These are phyloP conservation scores for Bruguiera sexangula DNA, from an alignment of 345 rosid genomes.

Conservation along the genomic window DNA sequence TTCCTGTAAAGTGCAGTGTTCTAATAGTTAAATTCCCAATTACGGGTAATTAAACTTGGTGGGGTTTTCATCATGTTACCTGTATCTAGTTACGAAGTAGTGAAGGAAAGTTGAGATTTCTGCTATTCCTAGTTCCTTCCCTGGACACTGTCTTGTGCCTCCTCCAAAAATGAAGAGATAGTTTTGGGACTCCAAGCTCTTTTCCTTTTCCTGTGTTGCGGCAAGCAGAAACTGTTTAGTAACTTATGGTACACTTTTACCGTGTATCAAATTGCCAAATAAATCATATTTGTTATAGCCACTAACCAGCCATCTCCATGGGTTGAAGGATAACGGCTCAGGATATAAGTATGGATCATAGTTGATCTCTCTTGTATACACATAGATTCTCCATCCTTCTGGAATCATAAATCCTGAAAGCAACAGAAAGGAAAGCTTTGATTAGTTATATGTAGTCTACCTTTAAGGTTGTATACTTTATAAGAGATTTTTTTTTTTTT, in stretches of 20 bases:
- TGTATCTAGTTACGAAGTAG: constrained; percentile 81
- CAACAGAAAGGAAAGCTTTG: not conserved
- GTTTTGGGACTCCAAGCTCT: constrained; percentile 52
- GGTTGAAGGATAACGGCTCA: constrained; percentile 69
- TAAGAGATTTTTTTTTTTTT: not conserved
- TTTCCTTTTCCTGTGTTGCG: constrained; percentile 63
- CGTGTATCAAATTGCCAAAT: not conserved
- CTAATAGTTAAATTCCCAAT: not conserved
- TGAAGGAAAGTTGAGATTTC: constrained; percentile 90
- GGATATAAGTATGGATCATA: constrained; percentile 62
- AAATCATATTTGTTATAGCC: not conserved
- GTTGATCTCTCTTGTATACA: constrained; percentile 70
- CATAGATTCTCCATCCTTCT: constrained; percentile 55
- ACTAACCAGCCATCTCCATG: constrained; percentile 85
- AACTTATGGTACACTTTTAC: not conserved
- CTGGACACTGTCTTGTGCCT: constrained; percentile 89
- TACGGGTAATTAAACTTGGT: not conserved
- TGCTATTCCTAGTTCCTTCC: constrained; percentile 86
- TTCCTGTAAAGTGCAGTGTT: not conserved
- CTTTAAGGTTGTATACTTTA: not conserved
- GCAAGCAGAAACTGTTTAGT: not conserved
- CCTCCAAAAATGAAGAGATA: constrained; percentile 74
- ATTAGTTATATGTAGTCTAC: not conserved
- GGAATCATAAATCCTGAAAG: constrained; percentile 46
- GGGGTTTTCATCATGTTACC: constrained; percentile 26